Conservation (phyloP, 805 yeast genomes). For the Cyberlindnera japonica region DNA sequence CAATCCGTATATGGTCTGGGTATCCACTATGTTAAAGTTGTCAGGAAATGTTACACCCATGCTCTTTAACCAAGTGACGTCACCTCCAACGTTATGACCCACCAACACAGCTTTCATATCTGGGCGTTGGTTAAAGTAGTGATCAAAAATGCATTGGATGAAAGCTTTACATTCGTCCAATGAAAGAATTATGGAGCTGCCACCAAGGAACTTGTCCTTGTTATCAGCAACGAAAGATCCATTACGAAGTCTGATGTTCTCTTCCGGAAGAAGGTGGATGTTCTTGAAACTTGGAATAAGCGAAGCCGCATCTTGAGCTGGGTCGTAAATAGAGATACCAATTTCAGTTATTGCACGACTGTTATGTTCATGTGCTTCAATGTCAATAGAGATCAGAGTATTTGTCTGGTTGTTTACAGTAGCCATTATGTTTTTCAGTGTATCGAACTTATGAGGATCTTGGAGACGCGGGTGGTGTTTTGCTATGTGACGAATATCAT, state of each 20-base stretch:
- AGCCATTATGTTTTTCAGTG: constrained; percentile 8
- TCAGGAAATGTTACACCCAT: constrained; percentile 47
- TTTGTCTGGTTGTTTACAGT: constrained; percentile 14
- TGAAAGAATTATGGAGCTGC: constrained; percentile 42
- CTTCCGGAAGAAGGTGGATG: constrained; percentile 43
- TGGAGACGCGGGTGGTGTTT: constrained; percentile 15
- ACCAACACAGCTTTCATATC: constrained; percentile 41
- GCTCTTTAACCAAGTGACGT: constrained; percentile 45
- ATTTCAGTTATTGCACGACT: constrained; percentile 47
- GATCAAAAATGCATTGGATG: constrained; percentile 41
- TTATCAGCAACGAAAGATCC: constrained; percentile 54
- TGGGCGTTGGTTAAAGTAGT: constrained; percentile 35
- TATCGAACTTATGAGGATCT: constrained; percentile 4
- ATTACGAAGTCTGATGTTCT: constrained; percentile 40
- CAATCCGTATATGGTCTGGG: constrained; percentile 40
- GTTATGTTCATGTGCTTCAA: constrained; percentile 53
- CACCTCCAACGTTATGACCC: constrained; percentile 59
- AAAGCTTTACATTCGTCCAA: constrained; percentile 34
- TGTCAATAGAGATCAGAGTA: constrained; percentile 41
- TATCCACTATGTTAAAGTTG: constrained; percentile 38
- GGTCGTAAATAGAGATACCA: constrained; percentile 56
- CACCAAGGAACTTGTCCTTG: constrained; percentile 46
- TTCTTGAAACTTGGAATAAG: constrained; percentile 39
- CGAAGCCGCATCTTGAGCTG: constrained; percentile 39
- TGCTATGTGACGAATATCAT: neutral